Evolutionary conservation across 1,284 basidiomycete genomes (phyloP), one percentile per base, ranked within the genome.

Genomic region (Schizopora paradoxa): DNA sequence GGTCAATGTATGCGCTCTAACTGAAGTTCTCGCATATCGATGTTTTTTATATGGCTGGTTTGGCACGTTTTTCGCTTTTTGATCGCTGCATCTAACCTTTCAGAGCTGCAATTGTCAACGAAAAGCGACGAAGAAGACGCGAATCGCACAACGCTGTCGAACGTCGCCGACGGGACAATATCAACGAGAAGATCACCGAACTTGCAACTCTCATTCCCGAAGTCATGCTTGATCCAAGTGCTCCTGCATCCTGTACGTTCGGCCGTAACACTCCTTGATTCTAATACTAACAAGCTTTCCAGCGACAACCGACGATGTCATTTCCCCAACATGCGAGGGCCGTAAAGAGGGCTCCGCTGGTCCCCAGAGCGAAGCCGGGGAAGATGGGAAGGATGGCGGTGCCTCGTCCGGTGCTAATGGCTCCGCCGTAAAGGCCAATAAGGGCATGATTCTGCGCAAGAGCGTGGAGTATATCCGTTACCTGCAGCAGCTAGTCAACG

Each of bases 121-220:
- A 93, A 66, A 91, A 91, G 62, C 69, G 89, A 8, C 67, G 87
- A 6, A 68, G 86, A 34, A 67, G 90, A 38, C 69, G 91, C 49
- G 91, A 93, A 65, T 86, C 82, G 5, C 91, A 94, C 62, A 94
- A 94, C 59, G 91, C 90, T 3, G 91, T 95, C 52, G 91, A 95
- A 68, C 73, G 91, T 14, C 68, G 91, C 22, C 64, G 91, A 43
- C 66, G 91, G 37, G 91, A 94, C 61, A 93, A 92, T 62, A 95
- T 95, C 64, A 95, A 95, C 65, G 91, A 94, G 68, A 88, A 89
- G 65, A 95, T 95, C 56, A 78, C 79, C 36, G 91, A 95, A 63
- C 76, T 95, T 1, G 87, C 91, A 13, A 86, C 85, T 19, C 71
- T 95, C 43, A 86, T 95, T 49, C 91, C 91, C 2, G 89, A 91